Base-by-base conservation (phyloP, 345 rosid species). In the Camelina neglecta region DNA sequence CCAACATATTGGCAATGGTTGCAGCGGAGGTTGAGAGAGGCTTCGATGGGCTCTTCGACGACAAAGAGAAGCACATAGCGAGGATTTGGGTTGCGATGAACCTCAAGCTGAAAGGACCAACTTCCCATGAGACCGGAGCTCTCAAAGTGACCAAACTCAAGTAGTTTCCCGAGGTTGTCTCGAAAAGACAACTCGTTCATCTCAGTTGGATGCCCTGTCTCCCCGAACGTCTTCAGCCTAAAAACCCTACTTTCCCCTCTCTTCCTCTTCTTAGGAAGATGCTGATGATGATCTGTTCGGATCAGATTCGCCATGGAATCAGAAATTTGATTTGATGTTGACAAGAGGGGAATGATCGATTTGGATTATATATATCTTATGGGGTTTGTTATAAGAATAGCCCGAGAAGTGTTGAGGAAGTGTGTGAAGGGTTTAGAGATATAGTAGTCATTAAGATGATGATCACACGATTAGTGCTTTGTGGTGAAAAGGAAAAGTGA, bases 31-130 rank as follows among this genome's bases (percentile, higher is more conserved):
- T 79, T 60, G 7, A 72, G 47, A 5, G 91, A 84, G 3, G 86
- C 84, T 62, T 85, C 87, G n/a, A 85, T 61, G 3, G 88, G 84
- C 59, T 94, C 98, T 77, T 94, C 96, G 2, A 90, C 83, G 7
- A 90, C 90, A 73, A 89, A 83, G 42, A 94, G 84, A 64, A 89
- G 62, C 5, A 87, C 49, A 78, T 90, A 87, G n/a, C 86, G 67
- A 58, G 96, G 92, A 47, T 77, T 77, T 36, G 96, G 95, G 7
- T 92, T 88, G 15, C 90, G 90, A 31, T 80, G 82, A 73, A 94
- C 86, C 80, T 94, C 93, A 11, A 94, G 91, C 81, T 88, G 93
- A 82, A 92, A 94, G n/a, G 97, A 86, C 97, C 98, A 92, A 62
- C 87, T 82, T 2, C 83, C 81, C 80, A 80, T 66, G 16, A 86